Evolutionary conservation across 352 stramenopile genomes (phyloP), one percentile per base, ranked within the genome.

Genomic region (Phytophthora pseudosyringae): DNA sequence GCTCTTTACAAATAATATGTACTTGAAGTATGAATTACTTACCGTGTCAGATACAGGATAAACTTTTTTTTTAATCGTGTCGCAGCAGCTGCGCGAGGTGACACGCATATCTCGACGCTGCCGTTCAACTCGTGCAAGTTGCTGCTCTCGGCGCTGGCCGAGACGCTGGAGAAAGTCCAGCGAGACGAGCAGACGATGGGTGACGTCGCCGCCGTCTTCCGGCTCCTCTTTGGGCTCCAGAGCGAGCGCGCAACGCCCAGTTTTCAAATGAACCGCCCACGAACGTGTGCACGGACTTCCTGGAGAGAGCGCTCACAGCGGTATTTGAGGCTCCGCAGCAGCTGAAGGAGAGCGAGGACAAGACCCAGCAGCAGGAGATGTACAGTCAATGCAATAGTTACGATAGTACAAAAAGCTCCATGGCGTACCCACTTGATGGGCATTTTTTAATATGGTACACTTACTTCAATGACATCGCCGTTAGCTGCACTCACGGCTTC

Each of bases 191-290:
- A 76, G 28, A 75, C 69, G 8, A 55, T 93, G 3, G 47, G 62
- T 10, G 82, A 91, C 35, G 83, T 92, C 25, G 81, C 80, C 41
- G 65, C 78, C 39, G 80, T 91, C 31, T 81, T 94, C 16, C 35
- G 78, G 2, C 88, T 81, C 35, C 71, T 95, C 0, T 95, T 95
- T 52, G 81, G 77, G 0, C 76, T 93, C 18, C 47, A 67, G 5
- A 33, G 32, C 2, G 46, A 60, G 26, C 53, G 53, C 35, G 28
- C 45, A 12, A 59, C 64, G 7, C 60, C 69, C 3, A 83, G 51
- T 41, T 95, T 95, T 51, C 78, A 85, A 40, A 80, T 91, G 59
- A 94, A 93, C 87, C 87, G 5, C 83, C 83, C 2, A 92, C 85
- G 13, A 93, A 94, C 40, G 84, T 92, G 48, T 95, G 78, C 41